Conservation (phyloP, 495 filamentous ascomycete species). For the Bombardia bombarda region DNA sequence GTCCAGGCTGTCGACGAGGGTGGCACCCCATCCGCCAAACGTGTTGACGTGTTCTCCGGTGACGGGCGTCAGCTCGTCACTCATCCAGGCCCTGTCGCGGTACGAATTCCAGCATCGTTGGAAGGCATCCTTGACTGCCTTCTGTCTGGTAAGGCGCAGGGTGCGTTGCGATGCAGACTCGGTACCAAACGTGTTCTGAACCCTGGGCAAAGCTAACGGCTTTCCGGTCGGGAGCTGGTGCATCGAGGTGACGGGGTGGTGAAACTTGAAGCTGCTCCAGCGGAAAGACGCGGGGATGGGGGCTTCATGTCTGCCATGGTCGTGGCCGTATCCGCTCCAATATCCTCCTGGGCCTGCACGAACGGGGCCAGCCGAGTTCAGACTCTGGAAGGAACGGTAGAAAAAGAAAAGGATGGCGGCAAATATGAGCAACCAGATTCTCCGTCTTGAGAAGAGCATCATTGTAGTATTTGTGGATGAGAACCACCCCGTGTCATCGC, state of each 20-base stretch:
- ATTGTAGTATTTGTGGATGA: neutral
- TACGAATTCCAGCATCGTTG: conserved; percentile 72
- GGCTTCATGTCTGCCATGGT: too few species aligned
- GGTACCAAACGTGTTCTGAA: conserved; percentile 47
- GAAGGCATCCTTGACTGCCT: conserved; percentile 60
- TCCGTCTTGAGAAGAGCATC: conserved; percentile 1
- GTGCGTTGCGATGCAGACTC: conserved; percentile 26
- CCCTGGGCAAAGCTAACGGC: conserved; percentile 58
- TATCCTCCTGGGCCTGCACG: too few species aligned
- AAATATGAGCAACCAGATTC: neutral
- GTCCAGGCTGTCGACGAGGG: conserved; percentile 83
- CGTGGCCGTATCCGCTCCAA: too few species aligned
- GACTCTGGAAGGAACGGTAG: neutral
- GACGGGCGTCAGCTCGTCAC: conserved; percentile 68
- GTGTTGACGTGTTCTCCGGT: conserved; percentile 47
- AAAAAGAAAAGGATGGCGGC: neutral
- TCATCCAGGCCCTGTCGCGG: conserved; percentile 63
- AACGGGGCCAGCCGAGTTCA: neutral
- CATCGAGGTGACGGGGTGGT: conserved; percentile 53
- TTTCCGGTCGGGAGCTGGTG: conserved; percentile 62
- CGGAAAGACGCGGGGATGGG: neutral
- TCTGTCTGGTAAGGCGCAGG: conserved; percentile 28
- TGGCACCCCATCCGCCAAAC: conserved; percentile 93
- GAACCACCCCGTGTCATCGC: too few species aligned
- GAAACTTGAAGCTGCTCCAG: conserved; percentile 31